Base-by-base conservation (phyloP, 768 basidiomycete genomes). In the Psilocybe tampanensis region DNA sequence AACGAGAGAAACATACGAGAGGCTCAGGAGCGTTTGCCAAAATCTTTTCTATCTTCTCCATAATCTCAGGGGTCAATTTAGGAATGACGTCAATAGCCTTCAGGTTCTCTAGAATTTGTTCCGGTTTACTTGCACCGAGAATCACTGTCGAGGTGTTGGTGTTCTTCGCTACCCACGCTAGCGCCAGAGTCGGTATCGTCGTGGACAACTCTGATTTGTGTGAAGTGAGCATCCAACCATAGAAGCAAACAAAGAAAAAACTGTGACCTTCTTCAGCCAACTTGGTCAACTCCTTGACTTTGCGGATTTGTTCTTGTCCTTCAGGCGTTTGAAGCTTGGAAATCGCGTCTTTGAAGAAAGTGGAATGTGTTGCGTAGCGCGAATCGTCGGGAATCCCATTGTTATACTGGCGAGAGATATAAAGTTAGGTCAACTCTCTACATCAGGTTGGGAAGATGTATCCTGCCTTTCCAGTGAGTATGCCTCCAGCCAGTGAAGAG, bases 111-210 rank as follows among this genome's bases (percentile, higher is more conserved):
- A 77, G 60, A 34, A 91, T 67, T 67, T 91, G 90, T 56, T 85
- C 78, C 1, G 84, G 79, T 58, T 76, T 82, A 18, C 85, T 78
- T 1, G 86, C 90, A 13, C 89, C 90, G 50, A 89, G 81, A 61
- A 90, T 88, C 58, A 89, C 80, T 1, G 83, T 86, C 53, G 78
- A 81, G 0, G 85, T 88, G 68, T 86, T 86, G 17, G 86, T 82
- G 69, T 89, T 88, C 64, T 74, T 79, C 12, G 86, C 83, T 3
- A 87, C 77, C 90, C 91, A 94, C 6, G 92, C 92, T 36, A 94
- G 81, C 0, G 93, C 88, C 26, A 95, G 80, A 9, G 84, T 81
- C n/a, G 81, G 72, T 34, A 78, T 67, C 75, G 82, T 62, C 79
- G 81, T 67, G 75, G 81, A 61, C 3, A 75, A 64, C 60, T 73